Conservation (phyloP, 1,284 basidiomycete genomes). For the Microbotryum violaceum region DNA sequence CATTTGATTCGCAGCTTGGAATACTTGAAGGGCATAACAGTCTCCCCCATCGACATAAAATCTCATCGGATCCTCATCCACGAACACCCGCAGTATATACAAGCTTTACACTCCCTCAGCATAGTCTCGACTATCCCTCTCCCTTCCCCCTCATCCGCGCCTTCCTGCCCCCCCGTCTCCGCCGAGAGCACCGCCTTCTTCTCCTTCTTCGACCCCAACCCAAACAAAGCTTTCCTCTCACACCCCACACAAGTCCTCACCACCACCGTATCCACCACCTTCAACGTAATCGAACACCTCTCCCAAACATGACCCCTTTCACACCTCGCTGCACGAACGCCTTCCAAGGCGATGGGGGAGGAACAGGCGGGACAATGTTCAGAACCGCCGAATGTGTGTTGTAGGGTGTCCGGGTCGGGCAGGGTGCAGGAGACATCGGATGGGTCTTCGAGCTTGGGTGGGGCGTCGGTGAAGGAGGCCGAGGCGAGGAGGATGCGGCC, state of each 20-base stretch:
- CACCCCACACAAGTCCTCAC: conserved; percentile 20
- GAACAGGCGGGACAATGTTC: conserved; percentile 18
- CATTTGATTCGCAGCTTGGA: too few relatives aligned
- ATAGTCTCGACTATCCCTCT: conserved; percentile 1
- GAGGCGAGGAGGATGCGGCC: conserved; percentile 20
- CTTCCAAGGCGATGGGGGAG: conserved; percentile 7
- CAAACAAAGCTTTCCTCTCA: conserved; percentile 19
- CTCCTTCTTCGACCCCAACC: background rate
- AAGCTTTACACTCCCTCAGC: conserved; percentile 13
- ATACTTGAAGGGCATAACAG: too few relatives aligned
- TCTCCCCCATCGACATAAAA: background rate
- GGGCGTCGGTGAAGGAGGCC: background rate
- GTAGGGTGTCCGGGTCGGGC: conserved; percentile 8
- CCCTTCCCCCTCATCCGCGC: background rate
- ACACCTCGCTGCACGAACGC: conserved; percentile 12
- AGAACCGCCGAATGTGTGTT: background rate
- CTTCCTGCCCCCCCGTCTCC: background rate
- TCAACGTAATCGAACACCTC: conserved; percentile 24
- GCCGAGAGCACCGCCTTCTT: background rate
- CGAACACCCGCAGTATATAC: conserved; percentile 19
- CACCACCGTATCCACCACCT: conserved; percentile 10
- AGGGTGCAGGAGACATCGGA: background rate
- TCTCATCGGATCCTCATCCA: conserved; percentile 20
- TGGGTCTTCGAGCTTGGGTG: background rate
- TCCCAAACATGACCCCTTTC: conserved; percentile 21